Evolutionary conservation across 176 grass and related monocot genomes (phyloP), one percentile per base, ranked within the genome.

Genomic region (Rhynchospora tenuis): DNA sequence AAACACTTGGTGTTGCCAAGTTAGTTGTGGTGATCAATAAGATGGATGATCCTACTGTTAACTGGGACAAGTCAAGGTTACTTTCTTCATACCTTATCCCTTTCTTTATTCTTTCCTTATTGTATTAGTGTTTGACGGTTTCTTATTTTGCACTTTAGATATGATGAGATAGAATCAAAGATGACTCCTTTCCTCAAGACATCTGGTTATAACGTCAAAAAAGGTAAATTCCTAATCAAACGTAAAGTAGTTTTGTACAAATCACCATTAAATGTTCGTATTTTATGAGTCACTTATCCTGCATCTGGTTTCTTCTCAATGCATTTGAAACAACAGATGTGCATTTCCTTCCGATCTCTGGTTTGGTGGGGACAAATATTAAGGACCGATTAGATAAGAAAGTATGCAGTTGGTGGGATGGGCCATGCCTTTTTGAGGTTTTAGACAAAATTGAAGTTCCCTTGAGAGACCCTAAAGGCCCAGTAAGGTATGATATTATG

Each of bases 121-220:
- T 64, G 77, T 82, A 45, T 59, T 59, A 79, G 71, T 74, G 22
- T 27, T 52, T 74, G 71, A 74, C 46, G 12, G 52, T 65, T 42
- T 83, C 11, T 59, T 87, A 11, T 43, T 87, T 75, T 60, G 44
- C 50, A 28, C 77, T 86, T 81, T 80, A 98, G 92, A 52, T 98
- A 91, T 58, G 89, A 98, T 93, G 95, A 98, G 77, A 95, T 98
- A 54, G 95, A 98, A 82, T 79, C 27, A 22, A 98, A 98, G 87
- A 93, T 98, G 89, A 69, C 79, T 82, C 92, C 92, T 55, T 98
- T 98, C 50, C 93, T 98, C 24, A 91, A 45, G 74, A 86, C 87
- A 73, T 98, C 92, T 42, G 95, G 95, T 62, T 98, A 98, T 83
- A 94, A 97, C 86, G 88, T 94, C 42, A 98, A 94, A 69, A 98